Conservation (phyloP, 768 basidiomycete species). For the Dacryopinax primogenitus region DNA sequence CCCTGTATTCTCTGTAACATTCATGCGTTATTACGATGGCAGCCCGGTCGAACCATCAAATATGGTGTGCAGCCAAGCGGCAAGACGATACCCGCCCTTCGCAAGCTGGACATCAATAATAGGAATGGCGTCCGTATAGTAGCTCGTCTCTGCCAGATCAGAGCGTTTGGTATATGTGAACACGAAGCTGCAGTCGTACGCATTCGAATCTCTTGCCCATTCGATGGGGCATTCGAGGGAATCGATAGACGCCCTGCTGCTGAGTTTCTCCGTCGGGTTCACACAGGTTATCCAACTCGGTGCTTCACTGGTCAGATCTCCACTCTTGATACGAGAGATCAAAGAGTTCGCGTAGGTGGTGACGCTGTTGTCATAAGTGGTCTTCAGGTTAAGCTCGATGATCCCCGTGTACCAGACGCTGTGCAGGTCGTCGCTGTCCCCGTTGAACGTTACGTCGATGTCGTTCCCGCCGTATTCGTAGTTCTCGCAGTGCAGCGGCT, state of each 20-base stretch:
- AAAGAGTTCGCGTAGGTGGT: constrained; percentile 31
- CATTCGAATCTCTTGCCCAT: constrained; percentile 38
- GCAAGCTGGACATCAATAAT: constrained; percentile 36
- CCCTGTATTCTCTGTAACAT: background rate
- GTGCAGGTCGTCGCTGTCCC: constrained; percentile 35
- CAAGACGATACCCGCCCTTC: constrained; percentile 37
- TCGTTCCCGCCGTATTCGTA: constrained; percentile 35
- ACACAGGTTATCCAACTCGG: constrained; percentile 24
- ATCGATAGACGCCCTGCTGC: constrained; percentile 21
- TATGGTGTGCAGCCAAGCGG: constrained; percentile 40
- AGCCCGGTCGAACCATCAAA: constrained; percentile 27
- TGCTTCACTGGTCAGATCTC: constrained; percentile 21
- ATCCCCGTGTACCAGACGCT: constrained; percentile 26
- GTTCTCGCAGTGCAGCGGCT: constrained; percentile 39
- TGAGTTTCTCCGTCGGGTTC: constrained; percentile 20
- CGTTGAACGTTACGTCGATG: constrained; percentile 32
- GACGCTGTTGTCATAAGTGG: constrained; percentile 17
- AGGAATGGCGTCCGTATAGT: constrained; percentile 15
- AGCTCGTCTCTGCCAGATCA: constrained; percentile 36
- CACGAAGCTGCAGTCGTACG: constrained; percentile 36
- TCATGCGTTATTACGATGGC: constrained; percentile 6
- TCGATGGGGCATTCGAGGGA: constrained; percentile 37
- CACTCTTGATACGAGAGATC: constrained; percentile 32
- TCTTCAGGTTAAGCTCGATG: constrained; percentile 19
- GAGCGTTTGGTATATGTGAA: constrained; percentile 31